Base-by-base conservation (phyloP, 768 basidiomycete species). In the Tulasnella sp. region DNA sequence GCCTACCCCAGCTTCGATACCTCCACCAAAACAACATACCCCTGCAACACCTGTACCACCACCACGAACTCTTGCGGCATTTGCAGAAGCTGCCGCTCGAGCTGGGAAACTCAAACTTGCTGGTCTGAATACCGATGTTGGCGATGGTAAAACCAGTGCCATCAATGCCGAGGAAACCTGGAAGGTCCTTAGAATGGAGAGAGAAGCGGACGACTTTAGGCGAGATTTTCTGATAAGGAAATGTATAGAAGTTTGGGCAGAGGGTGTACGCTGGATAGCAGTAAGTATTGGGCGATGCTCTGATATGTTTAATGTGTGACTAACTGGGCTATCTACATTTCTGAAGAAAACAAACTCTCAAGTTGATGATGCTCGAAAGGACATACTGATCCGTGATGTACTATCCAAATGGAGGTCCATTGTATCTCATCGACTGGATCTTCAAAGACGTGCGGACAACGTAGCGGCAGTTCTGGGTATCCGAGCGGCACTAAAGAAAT, bases 181-280 rank as follows among this genome's bases (percentile, higher is more conserved):
- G 83, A 78, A 78, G 57, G 19, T 58, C 9, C 37, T 43, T 2
- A 45, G 74, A 60, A 75, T 81, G 70, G 71, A 87, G 60, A 69
- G 73, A 57, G 73, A 77, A 25, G 88, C 88, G 16, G 83, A 79
- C 62, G 68, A 69, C 49, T 87, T 80, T 63, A 70, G 79, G 37
- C 67, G 75, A 27, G 75, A 78, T 45, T 72, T 70, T 45, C 65
- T 89, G 51, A 45, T 85, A 24, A 78, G 79, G 58, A 76, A 76
- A 13, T 87, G 77, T 59, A 83, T 79, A 77, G 74, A 79, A 42
- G 74, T 80, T 53, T 91, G 88, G 88, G 70, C 68, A 40, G 74
- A 77, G 59, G 78, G 79, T 2, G 74, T 74, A 58, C 64, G 74
- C 39, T 88, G 87, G 85, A 76, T 85, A 58, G 65, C 70, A 54